Base-by-base conservation (phyloP, 441 rosid species). In the Mallotus repandus region DNA sequence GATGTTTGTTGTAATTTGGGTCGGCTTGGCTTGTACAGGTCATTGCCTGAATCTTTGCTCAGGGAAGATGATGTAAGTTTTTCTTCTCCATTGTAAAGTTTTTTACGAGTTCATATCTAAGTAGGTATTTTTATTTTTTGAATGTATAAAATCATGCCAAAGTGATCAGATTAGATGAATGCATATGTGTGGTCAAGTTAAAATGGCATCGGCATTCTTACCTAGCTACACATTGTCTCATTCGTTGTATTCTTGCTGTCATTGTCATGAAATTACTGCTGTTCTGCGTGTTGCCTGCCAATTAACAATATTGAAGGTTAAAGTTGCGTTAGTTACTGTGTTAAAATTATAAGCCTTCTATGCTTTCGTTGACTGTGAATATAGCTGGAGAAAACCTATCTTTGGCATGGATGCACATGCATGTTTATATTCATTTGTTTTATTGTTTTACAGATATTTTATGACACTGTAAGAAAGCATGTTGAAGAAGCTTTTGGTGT, bases 11-110 rank as follows among this genome's bases (percentile, higher is more conserved):
- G 16, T 68, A 48, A 77, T 68, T 72, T 63, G 48, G 61, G 57
- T 69, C 74, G 68, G 53, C 76, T 66, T 58, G 70, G 43, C 65
- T 53, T 56, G 18, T 65, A 46, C 80, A 92, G 95, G 79, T 83
- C 67, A 64, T 65, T 90, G 83, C 87, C 93, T 5, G 95, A 92
- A 76, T 85, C 90, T 66, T 52, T 88, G 75, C 89, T 88, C 41
- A 85, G 97, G 82, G 90, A 84, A 74, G 95, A 92, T 78, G 97
- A 90, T 81, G 97, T 90, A 84, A 81, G 89, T 87, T 76, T 7
- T 19, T 66, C 10, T 5, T 16, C 0, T 53, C 4, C 6, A 10
- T 49, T 38, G 41, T 38, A 38, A 38, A 38, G 41, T 38, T 38
- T 6, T 38, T 38, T 38, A 38, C 7, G 5, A 38, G 41, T 38